phyloP scores from a whole-genome alignment of 768 basidiomycete species.

The Coprinopsis marcescibilis region DNA sequence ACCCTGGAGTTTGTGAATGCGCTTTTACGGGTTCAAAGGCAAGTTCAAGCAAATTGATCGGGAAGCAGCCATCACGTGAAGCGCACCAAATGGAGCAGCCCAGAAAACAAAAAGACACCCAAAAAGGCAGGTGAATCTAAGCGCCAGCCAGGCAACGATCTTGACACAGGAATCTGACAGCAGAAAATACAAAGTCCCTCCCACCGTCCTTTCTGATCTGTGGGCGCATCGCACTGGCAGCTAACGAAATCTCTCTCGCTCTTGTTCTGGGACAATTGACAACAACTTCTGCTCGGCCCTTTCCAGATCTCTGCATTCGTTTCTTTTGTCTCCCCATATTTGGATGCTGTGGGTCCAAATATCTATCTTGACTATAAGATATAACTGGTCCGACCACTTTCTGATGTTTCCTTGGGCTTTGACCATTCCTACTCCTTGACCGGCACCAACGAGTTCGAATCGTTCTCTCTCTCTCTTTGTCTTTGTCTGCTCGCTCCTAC shows the following conservation, averaged over 20 bases:
- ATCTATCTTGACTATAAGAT: constrained; percentile 9
- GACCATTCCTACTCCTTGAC: constrained; percentile 5
- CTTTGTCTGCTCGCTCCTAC: background rate
- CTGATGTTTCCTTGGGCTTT: background rate
- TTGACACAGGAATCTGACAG: constrained; percentile 19
- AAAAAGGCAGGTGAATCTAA: constrained; percentile 9
- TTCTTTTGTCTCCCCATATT: constrained; percentile 12
- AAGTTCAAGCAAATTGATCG: background rate
- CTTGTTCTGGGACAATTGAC: no score
- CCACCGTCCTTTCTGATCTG: no score
- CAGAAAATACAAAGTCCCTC: no score
- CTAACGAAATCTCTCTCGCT: no score
- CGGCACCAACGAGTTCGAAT: background rate
- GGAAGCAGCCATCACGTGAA: background rate
- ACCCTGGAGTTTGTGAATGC: background rate
- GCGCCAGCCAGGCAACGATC: constrained; percentile 10
- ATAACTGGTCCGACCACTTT: constrained; percentile 14
- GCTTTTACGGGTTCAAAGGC: background rate
- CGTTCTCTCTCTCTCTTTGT: constrained; percentile 10
- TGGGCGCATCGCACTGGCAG: no score
- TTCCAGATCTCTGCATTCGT: constrained; percentile 3
- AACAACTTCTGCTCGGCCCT: no score
- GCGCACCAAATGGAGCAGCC: background rate
- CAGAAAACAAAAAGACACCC: constrained; percentile 14
- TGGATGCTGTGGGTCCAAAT: constrained; percentile 29